A percentile compares a stretch with the other conserved stretches of the same genome.
These are phyloP conservation scores for Flaveria sonorensis DNA, from an alignment of 129 eudicot genomes.

Conservation along the genomic window DNA sequence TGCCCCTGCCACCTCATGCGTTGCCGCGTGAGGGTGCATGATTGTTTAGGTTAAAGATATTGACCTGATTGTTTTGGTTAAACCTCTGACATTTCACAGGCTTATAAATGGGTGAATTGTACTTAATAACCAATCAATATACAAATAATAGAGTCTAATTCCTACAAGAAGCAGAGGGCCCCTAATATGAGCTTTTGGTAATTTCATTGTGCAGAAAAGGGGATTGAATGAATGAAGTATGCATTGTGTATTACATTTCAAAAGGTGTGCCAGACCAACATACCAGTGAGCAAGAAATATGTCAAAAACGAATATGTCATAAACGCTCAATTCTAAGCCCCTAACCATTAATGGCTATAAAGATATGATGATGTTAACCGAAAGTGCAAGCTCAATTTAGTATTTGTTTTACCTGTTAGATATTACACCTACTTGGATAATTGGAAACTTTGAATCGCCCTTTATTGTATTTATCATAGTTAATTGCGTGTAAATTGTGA, in stretches of 20 bases:
- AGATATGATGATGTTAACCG: slow-evolving; percentile 8
- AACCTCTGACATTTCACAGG: neutral
- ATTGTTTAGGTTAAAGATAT: neutral
- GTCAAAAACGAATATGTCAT: neutral
- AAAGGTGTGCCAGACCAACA: slow-evolving; percentile 23
- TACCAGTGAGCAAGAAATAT: neutral
- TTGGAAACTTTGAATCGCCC: neutral
- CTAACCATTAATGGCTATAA: slow-evolving; percentile 7
- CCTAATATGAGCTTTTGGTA: slow-evolving; percentile 23
- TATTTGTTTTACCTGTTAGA: neutral
- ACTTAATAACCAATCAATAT: neutral
- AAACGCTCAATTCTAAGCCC: slow-evolving; percentile 4
- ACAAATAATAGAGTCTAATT: slow-evolving; percentile 16
- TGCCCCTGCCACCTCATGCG: too few relatives aligned
- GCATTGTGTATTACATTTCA: slow-evolving; percentile 17
- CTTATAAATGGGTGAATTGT: slow-evolving; percentile 5
- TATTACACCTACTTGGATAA: slow-evolving; percentile 6
- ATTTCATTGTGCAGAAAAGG: slow-evolving; percentile 30
- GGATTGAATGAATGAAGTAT: slow-evolving; percentile 27
- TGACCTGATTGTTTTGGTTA: neutral
- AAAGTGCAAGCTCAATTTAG: neutral
- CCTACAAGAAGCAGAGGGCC: neutral
- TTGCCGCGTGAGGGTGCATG: too few relatives aligned
- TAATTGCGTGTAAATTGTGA: neutral
- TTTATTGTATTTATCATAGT: neutral